Conservation (phyloP, 495 filamentous ascomycete species). For the Oidiodendron maius region DNA sequence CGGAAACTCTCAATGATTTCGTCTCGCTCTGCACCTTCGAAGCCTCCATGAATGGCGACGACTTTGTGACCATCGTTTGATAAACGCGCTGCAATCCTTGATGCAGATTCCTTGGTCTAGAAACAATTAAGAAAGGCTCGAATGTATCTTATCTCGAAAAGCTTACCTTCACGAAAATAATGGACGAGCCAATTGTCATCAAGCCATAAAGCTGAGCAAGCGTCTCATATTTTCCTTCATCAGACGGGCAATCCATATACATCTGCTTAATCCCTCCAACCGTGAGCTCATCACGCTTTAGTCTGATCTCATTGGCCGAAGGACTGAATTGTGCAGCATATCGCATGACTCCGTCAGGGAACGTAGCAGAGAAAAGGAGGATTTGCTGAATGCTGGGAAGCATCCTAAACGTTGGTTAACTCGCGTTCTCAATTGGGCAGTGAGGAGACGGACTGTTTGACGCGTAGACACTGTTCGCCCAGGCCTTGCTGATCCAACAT, state of each 20-base stretch:
- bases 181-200: conserved; percentile 91
- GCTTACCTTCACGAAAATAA: conserved; percentile 92
- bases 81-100: conserved; percentile 80
- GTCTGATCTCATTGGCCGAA: conserved; percentile 77
- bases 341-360: conserved; percentile 73
- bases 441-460: conserved; percentile 62
- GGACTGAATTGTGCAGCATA: conserved; percentile 80
- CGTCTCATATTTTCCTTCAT: conserved; percentile 78
- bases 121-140: conserved; percentile 2
- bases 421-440: conserved; percentile 2
- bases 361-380: conserved; percentile 94
- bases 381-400: conserved; percentile 70
- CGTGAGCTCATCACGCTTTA: conserved; percentile 85
- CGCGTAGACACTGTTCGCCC: conserved; percentile 88
- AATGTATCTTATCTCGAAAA: conserved; percentile 4
- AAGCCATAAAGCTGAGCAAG: conserved; percentile 90
- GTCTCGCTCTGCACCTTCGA: conserved; percentile 80
- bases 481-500: conserved; percentile 92
- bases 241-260: conserved; percentile 81
- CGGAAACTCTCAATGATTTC: conserved; percentile 84
- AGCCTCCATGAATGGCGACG: conserved; percentile 76
- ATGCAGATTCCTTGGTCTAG: conserved; percentile 74
- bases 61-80: conserved; percentile 84
- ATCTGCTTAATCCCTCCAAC: conserved; percentile 96
- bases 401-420: conserved; percentile 38